A percentile compares a stretch with the other conserved stretches of the same genome.
Evolutionary conservation across 2,329 filamentous ascomycete species (phyloP).

Genomic region (Seiridium cupressi): DNA sequence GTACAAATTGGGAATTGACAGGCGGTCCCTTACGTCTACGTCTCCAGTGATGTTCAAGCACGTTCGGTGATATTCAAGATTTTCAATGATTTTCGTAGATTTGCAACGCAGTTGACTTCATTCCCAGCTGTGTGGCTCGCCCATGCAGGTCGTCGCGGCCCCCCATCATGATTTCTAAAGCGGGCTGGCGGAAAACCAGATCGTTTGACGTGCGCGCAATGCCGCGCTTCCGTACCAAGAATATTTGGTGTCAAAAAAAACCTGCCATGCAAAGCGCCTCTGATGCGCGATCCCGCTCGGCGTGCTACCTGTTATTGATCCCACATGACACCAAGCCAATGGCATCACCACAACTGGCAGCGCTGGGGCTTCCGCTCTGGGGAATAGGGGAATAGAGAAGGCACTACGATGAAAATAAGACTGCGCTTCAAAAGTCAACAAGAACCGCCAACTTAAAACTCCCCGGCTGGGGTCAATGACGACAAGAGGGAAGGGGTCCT

Average conservation of each 20-base stretch:
- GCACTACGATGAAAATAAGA: not conserved
- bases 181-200: not conserved
- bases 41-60: not conserved
- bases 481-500: not conserved
- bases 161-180: not conserved
- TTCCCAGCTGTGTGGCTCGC: not conserved
- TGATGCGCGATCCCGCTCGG: not conserved
- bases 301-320: not conserved
- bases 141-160: not conserved
- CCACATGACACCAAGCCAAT: not conserved
- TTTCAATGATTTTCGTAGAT: not conserved
- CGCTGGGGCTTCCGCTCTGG: not conserved
- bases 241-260: not conserved
- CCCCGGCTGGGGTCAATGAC: not conserved
- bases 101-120: not conserved
- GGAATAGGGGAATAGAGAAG: too few relatives aligned
- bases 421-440: not conserved
- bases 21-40: not conserved
- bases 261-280: not conserved
- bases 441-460: too few relatives aligned
- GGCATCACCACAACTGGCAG: not conserved
- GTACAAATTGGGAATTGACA: too few relatives aligned
- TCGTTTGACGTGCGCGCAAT: not conserved
- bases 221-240: slow-evolving; percentile 1
- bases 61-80: not conserved